These are phyloP conservation scores for Elsinoe fawcettii DNA, from an alignment of 2,329 filamentous ascomycete genomes.

Conservation along the genomic window DNA sequence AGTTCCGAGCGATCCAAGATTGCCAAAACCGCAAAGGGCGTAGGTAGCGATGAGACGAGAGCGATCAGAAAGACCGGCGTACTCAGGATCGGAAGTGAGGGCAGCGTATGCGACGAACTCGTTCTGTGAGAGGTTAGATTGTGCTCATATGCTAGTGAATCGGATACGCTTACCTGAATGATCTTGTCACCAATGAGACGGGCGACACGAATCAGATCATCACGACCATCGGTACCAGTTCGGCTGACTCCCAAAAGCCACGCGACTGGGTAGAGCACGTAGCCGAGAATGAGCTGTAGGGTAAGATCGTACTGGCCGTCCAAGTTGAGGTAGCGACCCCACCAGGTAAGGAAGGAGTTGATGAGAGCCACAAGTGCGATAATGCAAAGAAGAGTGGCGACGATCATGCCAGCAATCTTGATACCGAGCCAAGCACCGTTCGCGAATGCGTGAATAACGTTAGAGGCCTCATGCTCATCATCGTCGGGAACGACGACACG, in stretches of 20 bases:
- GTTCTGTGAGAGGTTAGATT: slow-evolving; percentile 42
- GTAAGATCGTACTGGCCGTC: slow-evolving; percentile 58
- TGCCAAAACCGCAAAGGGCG: slow-evolving; percentile 67
- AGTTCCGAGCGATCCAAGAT: slow-evolving; percentile 79
- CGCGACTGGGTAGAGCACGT: slow-evolving; percentile 68
- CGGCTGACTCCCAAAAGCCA: slow-evolving; percentile 75
- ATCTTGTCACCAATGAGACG: slow-evolving; percentile 79
- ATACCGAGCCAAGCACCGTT: slow-evolving; percentile 79
- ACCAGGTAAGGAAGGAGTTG: slow-evolving; percentile 75
- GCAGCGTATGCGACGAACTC: slow-evolving; percentile 66
- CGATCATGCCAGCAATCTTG: slow-evolving; percentile 78
- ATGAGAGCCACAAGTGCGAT: slow-evolving; percentile 66
- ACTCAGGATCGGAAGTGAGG: slow-evolving; percentile 47
- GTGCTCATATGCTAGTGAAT: neutral
- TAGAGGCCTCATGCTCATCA: slow-evolving; percentile 65
- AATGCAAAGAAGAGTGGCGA: slow-evolving; percentile 73
- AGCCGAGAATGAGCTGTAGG: slow-evolving; percentile 67
- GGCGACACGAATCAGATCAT: slow-evolving; percentile 60
- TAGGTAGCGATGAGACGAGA: slow-evolving; percentile 79
- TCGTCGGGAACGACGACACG: slow-evolving; percentile 74
- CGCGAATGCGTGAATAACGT: slow-evolving; percentile 75
- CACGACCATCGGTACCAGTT: slow-evolving; percentile 30
- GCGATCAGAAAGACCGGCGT: slow-evolving; percentile 55
- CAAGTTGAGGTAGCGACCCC: slow-evolving; percentile 69
- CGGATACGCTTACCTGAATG: slow-evolving; percentile 53